Conservation (phyloP, 1,284 basidiomycete genomes). For the Hypsizygus ulmarius region DNA sequence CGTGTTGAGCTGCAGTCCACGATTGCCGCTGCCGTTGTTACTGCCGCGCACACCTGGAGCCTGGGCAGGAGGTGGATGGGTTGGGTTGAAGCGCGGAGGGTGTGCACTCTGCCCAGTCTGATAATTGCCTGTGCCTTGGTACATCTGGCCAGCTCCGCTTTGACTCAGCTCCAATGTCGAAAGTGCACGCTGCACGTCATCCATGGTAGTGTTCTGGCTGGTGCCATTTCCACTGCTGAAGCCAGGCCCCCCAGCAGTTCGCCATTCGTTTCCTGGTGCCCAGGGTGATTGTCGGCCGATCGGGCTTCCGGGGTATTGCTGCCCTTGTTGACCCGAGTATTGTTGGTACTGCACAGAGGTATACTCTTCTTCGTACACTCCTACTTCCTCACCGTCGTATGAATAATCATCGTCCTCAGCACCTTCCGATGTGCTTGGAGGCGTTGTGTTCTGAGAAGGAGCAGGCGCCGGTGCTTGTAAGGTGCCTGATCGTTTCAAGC, state of each 20-base stretch:
- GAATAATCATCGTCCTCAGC: conserved; percentile 58
- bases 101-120: conserved; percentile 52
- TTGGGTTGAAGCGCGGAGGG: conserved; percentile 65
- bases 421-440: conserved; percentile 39
- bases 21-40: conserved; percentile 36
- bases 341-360: conserved; percentile 30
- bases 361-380: conserved; percentile 56
- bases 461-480: conserved; percentile 51
- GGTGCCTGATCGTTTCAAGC: conserved; percentile 73
- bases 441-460: conserved; percentile 35
- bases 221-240: conserved; percentile 25
- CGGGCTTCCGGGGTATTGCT: conserved; percentile 57
- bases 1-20: conserved; percentile 50
- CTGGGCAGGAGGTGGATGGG: conserved; percentile 47
- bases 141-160: conserved; percentile 24
- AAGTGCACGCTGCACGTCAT: conserved; percentile 73
- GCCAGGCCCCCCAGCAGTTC: conserved; percentile 39
- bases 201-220: conserved; percentile 44
- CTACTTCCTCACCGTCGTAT: conserved; percentile 48
- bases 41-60: conserved; percentile 37
- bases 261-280: conserved; percentile 63
- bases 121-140: conserved; percentile 28
- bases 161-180: conserved; percentile 60
- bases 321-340: conserved; percentile 31
- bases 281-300: conserved; percentile 67